Base-by-base conservation (phyloP, 2,329 filamentous ascomycete genomes). In the Colletotrichum musae region DNA sequence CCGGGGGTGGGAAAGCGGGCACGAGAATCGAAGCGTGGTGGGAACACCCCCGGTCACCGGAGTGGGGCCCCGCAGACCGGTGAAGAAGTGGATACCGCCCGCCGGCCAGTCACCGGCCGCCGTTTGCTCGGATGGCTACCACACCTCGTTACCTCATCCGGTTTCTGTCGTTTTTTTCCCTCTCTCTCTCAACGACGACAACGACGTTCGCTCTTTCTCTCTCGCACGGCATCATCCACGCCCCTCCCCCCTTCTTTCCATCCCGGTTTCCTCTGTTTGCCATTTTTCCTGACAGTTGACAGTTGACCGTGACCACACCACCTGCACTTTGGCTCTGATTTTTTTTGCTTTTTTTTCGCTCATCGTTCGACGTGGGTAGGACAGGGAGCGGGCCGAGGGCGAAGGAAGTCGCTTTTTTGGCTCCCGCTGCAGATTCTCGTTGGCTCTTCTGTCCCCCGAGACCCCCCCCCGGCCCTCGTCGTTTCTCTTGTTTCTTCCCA, bases 101-200 rank as follows among this genome's bases (percentile, higher is more conserved):
- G 21, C 47, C 67, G 66, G 62, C 67, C 67, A 69, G 67, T 69
- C 67, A 69, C 62, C 62, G 56, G 67, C 18, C 56, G 56, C 6
- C 32, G 56, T 47, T 48, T 50, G n/a, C 13, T n/a, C 12, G 47
- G 47, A 10, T 50, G n/a, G 47, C 39, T 41, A 57, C 67, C 67
- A 69, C 67, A 61, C 65, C 59, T n/a, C 21, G 6, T 32, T 18
- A 13, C 39, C 18, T 48, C 47, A 5, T 28, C 21, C 36, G 47
- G 36, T 41, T 32, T 5, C 47, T 16, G 21, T 62, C 58, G 61
- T 48, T 39, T 58, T 63, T 36, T 50, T 50, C 18, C 18, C 18
- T 18, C 18, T 18, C 18, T 50, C 7, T 50, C 4, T 16, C 6
- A 48, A 16, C 16, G 45, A n/a, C 7, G 18, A 12, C n/a, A n/a